Evolutionary conservation across 78 protist species (phyloP).

Genomic region (Polysphondylium violaceum): DNA sequence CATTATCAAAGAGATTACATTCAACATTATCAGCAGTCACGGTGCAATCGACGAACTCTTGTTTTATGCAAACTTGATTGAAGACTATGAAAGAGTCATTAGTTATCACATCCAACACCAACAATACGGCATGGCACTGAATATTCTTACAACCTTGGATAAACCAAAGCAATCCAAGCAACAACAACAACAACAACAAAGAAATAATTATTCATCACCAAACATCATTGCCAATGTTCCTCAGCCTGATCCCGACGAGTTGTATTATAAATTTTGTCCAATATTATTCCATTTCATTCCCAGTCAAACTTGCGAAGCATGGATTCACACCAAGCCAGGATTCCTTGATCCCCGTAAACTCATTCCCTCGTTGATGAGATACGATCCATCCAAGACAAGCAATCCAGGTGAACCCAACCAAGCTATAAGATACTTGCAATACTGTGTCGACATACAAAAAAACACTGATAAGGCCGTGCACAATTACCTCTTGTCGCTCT

Average conservation of each 20-base stretch:
- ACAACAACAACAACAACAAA: conserved; percentile 1
- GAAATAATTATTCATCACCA: not conserved
- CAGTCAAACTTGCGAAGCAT: conserved; percentile 81
- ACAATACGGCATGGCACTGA: conserved; percentile 82
- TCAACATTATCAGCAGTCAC: conserved; percentile 89
- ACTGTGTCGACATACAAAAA: conserved; percentile 59
- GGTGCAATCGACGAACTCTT: conserved; percentile 92
- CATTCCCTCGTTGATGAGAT: conserved; percentile 95
- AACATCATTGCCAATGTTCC: not conserved
- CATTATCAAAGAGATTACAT: conserved; percentile 79
- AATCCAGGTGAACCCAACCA: conserved; percentile 89
- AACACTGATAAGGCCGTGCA: conserved; percentile 91
- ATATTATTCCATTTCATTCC: conserved; percentile 91
- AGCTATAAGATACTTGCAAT: conserved; percentile 92
- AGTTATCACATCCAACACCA: conserved; percentile 85
- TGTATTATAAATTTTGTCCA: conserved; percentile 93
- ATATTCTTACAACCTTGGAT: conserved; percentile 54
- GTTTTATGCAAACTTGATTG: conserved; percentile 86
- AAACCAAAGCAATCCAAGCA: conserved; percentile 22
- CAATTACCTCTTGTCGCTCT: conserved; percentile 91
- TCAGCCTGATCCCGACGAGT: conserved; percentile 22
- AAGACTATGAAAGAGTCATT: conserved; percentile 94
- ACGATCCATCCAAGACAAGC: conserved; percentile 68
- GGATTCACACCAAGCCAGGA: conserved; percentile 43
- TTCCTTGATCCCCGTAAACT: conserved; percentile 85